These are phyloP conservation scores for Diaporthe longicolla DNA, from an alignment of 2,329 filamentous ascomycete species.

Conservation along the genomic window DNA sequence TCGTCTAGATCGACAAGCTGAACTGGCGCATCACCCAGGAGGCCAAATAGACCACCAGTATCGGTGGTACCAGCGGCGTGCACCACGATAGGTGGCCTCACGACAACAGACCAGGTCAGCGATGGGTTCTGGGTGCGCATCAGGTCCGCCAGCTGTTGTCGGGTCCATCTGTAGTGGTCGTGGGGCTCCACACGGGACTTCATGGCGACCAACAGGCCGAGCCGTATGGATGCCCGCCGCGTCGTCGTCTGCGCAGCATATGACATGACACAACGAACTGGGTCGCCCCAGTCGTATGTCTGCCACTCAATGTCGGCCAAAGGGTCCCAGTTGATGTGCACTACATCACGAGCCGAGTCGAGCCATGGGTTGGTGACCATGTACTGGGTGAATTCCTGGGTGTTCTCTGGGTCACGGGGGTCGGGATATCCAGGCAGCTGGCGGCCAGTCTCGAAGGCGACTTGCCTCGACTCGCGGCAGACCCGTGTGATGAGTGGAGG, in stretches of 20 bases:
- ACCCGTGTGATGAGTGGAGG: background rate
- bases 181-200: background rate
- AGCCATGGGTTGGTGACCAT: background rate
- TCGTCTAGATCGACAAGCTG: background rate
- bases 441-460: background rate
- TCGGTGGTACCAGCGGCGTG: background rate
- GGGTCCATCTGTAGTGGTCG: background rate
- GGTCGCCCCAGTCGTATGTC: background rate
- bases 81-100: background rate
- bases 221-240: background rate
- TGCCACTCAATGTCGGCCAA: background rate
- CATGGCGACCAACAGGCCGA: background rate
- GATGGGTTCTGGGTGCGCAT: background rate
- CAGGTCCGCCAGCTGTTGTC: background rate
- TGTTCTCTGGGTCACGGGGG: background rate
- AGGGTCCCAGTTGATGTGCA: background rate
- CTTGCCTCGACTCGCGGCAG: background rate
- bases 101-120: background rate
- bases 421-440: background rate
- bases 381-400: background rate
- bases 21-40: background rate
- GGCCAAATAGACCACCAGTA: background rate
- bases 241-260: background rate
- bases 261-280: background rate
- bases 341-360: background rate